Conservation (phyloP, 2,329 filamentous ascomycete genomes). For the Fusarium pseudocircinatum region DNA sequence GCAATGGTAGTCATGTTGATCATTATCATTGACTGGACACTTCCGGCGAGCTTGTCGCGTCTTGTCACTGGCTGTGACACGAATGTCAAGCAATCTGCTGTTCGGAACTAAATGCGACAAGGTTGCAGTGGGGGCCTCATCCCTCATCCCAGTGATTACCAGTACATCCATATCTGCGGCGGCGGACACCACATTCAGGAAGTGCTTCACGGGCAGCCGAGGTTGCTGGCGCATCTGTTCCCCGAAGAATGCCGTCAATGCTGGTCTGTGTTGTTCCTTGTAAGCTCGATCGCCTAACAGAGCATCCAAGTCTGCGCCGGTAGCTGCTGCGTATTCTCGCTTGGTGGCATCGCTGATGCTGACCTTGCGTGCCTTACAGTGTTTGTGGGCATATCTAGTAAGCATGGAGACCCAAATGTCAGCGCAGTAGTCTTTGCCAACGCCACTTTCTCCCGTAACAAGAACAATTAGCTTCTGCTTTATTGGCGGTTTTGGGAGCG, state of each 20-base stretch:
- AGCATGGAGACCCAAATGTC: conserved; percentile 60
- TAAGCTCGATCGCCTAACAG: conserved; percentile 65
- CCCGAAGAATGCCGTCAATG: conserved; percentile 63
- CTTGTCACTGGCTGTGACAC: conserved; percentile 53
- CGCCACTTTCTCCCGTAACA: conserved; percentile 63
- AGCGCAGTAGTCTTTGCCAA: conserved; percentile 72
- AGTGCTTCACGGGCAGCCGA: conserved; percentile 61
- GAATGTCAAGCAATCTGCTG: conserved; percentile 64
- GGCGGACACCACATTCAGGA: conserved; percentile 57
- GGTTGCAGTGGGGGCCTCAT: neutral
- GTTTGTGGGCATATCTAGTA: neutral
- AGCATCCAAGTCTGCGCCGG: conserved; percentile 58
- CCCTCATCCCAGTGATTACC: neutral
- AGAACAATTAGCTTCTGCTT: conserved; percentile 63
- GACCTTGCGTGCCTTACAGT: conserved; percentile 19
- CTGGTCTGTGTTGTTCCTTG: conserved; percentile 68
- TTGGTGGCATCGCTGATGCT: conserved; percentile 56
- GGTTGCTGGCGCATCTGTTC: conserved; percentile 56
- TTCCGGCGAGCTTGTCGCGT: conserved; percentile 48
- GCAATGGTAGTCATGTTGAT: conserved; percentile 47
- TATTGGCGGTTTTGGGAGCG: conserved; percentile 53
- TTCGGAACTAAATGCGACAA: conserved; percentile 64
- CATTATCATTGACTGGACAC: neutral
- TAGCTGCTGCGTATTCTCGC: conserved; percentile 62
- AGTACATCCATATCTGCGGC: neutral